Base-by-base conservation (phyloP, 352 stramenopile genomes). In the Globisporangium radiosum region DNA sequence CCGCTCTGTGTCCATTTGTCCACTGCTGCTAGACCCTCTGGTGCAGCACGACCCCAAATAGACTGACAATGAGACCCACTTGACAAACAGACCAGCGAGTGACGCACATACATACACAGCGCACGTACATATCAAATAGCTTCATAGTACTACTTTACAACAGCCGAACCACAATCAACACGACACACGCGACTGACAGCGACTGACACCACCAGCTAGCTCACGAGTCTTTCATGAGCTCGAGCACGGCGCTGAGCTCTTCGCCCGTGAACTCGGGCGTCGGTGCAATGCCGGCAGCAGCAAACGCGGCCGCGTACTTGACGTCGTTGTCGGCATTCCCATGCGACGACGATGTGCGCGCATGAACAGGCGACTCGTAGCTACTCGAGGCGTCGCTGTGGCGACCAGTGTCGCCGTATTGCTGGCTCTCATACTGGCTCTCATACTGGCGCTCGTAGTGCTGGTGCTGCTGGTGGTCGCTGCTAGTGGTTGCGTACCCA, bases 211-310 rank as follows among this genome's bases (percentile, higher is more conserved):
- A 25, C 19, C 19, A 25, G 19, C 19, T 25, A 25, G 19, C 19
- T 25, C 19, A 90, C 53, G 79, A 78, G 52, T 88, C 80, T 63
- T 91, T 89, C 81, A 91, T 91, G 55, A 91, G 76, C 54, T 91
- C 78, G 54, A 91, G 50, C 59, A 91, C 81, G 39, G 85, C 81
- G 51, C 68, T 91, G 7, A 91, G 77, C 60, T 91, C 81, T 66
- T 89, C 81, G 17, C 79, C 79, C 13, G 79, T 89, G 52, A 91
- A 87, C 60, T 91, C 81, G 15, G 81, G 72, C 10, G 75, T 11
- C 71, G 77, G 48, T 91, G 84, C 73, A 91, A 86, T 0, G 78
- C 72, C 42, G 77, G 70, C 8, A 78, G 76, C 71, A 33, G 72
- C 50, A 56, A 86, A 87, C 52, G 65, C 66, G 19, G 65, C 62